Evolutionary conservation across 2,329 filamentous ascomycete species (phyloP).

Genomic region (Phialophora expanda): DNA sequence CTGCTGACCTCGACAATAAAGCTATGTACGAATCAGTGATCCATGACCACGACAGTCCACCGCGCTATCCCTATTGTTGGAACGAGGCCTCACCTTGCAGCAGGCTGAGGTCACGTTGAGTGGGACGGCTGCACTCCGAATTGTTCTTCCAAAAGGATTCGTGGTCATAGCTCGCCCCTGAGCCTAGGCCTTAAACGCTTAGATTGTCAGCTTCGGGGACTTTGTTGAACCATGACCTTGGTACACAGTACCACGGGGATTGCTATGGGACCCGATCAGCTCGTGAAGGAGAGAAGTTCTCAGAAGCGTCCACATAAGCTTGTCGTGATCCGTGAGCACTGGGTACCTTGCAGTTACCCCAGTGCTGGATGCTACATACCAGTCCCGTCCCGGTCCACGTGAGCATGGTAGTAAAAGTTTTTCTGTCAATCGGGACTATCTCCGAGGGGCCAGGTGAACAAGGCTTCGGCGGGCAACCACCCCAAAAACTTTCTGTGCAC

Average conservation of each 20-base stretch:
- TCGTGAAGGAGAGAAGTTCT: background rate
- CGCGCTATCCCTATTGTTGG: background rate
- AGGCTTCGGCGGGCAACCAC: conserved; percentile 1
- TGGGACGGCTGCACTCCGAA: background rate
- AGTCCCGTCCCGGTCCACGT: background rate
- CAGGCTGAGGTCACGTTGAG: background rate
- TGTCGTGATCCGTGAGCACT: background rate
- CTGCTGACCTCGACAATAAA: background rate
- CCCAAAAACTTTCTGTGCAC: background rate
- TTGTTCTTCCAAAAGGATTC: background rate
- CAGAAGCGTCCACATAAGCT: background rate
- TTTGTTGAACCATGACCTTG: background rate
- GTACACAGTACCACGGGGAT: background rate
- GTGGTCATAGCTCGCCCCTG: background rate
- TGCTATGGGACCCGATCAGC: background rate
- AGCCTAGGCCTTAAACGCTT: background rate
- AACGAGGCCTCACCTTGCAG: background rate
- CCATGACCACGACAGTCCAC: background rate
- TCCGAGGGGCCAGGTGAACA: conserved; percentile 6
- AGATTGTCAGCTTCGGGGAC: background rate
- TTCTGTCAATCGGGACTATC: conserved; percentile 9
- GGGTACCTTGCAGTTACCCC: background rate
- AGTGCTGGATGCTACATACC: background rate
- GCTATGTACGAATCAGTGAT: background rate
- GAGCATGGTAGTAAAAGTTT: background rate